Conservation (phyloP, 805 yeast species). For the Ascoidea tarda region DNA sequence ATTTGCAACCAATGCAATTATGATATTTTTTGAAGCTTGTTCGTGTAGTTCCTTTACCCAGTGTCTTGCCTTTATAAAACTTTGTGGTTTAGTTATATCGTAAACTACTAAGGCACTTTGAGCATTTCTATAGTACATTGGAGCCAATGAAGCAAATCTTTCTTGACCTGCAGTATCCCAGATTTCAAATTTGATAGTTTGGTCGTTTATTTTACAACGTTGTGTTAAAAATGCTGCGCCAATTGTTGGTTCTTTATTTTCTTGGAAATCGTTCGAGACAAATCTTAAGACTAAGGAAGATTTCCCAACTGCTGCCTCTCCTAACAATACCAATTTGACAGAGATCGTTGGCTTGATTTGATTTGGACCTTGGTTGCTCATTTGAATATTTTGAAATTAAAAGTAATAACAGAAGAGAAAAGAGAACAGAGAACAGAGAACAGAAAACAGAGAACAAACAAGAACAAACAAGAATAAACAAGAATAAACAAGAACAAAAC, state of each 20-base stretch:
- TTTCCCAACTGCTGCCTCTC: slow-evolving; percentile 98
- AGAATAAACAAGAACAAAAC: too few relatives aligned
- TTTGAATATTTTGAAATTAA: too few relatives aligned
- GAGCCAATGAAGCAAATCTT: slow-evolving; percentile 89
- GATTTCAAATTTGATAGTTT: slow-evolving; percentile 81
- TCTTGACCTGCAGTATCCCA: slow-evolving; percentile 99
- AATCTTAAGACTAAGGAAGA: slow-evolving; percentile 85
- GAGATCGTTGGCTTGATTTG: slow-evolving; percentile 38
- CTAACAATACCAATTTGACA: slow-evolving; percentile 81
- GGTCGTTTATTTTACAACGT: slow-evolving; percentile 73
- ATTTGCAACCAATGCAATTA: slow-evolving; percentile 90
- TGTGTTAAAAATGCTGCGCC: slow-evolving; percentile 97
- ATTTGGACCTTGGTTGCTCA: too few relatives aligned
- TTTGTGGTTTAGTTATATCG: slow-evolving; percentile 89
- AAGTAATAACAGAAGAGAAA: too few relatives aligned
- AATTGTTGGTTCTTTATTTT: slow-evolving; percentile 93
- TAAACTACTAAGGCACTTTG: slow-evolving; percentile 94
- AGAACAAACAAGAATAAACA: too few relatives aligned
- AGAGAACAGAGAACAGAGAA: too few relatives aligned
- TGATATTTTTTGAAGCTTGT: slow-evolving; percentile 84
- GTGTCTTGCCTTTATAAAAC: slow-evolving; percentile 91
- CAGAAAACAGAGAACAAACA: too few relatives aligned
- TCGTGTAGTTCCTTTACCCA: slow-evolving; percentile 96
- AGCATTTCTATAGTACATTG: slow-evolving; percentile 95
- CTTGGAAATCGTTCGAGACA: slow-evolving; percentile 92